These are phyloP conservation scores for Wickerhamomyces bovis DNA, from an alignment of 805 yeast species.

Conservation along the genomic window DNA sequence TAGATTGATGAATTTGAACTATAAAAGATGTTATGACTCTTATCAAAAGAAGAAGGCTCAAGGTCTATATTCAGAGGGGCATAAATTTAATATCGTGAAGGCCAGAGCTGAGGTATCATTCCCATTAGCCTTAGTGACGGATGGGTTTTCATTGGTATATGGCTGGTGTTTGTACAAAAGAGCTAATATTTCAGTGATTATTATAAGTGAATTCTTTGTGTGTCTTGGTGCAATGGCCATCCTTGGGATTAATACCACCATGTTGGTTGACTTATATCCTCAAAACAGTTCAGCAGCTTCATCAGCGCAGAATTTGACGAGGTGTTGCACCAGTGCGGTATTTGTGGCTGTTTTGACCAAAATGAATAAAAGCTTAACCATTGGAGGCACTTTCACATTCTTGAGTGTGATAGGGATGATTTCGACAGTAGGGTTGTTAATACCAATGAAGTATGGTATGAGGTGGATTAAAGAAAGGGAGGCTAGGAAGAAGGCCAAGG, in stretches of 20 bases:
- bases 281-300: slow-evolving; percentile 65
- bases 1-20: slow-evolving; percentile 45
- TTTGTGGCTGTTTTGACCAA: slow-evolving; percentile 60
- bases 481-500: background rate
- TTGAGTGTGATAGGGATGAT: slow-evolving; percentile 44
- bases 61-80: slow-evolving; percentile 18
- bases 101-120: slow-evolving; percentile 47
- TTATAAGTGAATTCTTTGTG: slow-evolving; percentile 51
- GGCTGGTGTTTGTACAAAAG: slow-evolving; percentile 67
- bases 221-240: slow-evolving; percentile 56
- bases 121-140: slow-evolving; percentile 35
- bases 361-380: slow-evolving; percentile 51
- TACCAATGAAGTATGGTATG: slow-evolving; percentile 28
- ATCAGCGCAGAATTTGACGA: slow-evolving; percentile 61
- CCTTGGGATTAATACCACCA: slow-evolving; percentile 52
- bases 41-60: slow-evolving; percentile 13
- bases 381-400: slow-evolving; percentile 78
- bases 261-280: slow-evolving; percentile 75
- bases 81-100: slow-evolving; percentile 45
- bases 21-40: slow-evolving; percentile 31
- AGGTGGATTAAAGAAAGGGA: slow-evolving; percentile 20
- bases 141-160: slow-evolving; percentile 42
- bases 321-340: slow-evolving; percentile 71
- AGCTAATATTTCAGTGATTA: slow-evolving; percentile 41
- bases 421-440: slow-evolving; percentile 20